Percentiles rank a stretch among this genome's conserved stretches.
Evolutionary conservation across 2,329 filamentous ascomycete species (phyloP).

Genomic region (Teratosphaeria gauchensis): DNA sequence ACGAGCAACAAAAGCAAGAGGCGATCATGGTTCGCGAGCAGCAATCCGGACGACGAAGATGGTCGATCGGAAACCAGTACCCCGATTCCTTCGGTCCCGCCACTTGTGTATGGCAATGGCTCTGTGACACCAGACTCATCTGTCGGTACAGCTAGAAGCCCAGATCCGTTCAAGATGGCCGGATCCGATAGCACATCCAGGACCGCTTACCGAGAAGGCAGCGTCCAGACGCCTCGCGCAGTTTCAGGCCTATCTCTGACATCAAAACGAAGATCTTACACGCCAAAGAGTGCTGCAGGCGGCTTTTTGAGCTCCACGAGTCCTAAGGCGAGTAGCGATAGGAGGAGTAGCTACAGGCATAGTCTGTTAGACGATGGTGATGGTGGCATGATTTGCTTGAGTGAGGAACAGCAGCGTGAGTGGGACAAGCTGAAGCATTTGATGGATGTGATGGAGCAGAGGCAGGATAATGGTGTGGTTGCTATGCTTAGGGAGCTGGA

Average conservation of each 20-base stretch:
- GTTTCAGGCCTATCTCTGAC: constrained; percentile 11
- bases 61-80: neutral
- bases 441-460: constrained; percentile 2
- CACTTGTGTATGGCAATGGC: constrained; percentile 3
- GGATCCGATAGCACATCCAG: neutral
- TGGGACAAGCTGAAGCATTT: constrained; percentile 19
- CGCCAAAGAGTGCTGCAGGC: constrained; percentile 14
- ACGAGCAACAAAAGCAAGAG: constrained; percentile 3
- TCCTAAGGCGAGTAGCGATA: constrained; percentile 10
- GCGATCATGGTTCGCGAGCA: constrained; percentile 5
- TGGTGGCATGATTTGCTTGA: constrained; percentile 15
- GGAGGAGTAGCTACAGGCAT: constrained; percentile 10
- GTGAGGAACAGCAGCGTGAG: constrained; percentile 18
- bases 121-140: constrained; percentile 3
- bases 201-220: neutral
- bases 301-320: constrained; percentile 18
- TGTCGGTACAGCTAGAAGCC: constrained; percentile 2
- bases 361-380: constrained; percentile 10
- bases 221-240: constrained; percentile 10
- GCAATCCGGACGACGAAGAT: constrained; percentile 3
- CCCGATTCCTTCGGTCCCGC: neutral
- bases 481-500: constrained; percentile 4
- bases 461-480: constrained; percentile 4
- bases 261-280: constrained; percentile 12
- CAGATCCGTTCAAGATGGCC: neutral